phyloP scores from a whole-genome alignment of 2,329 filamentous ascomycete species.

The Penicillium sp. region DNA sequence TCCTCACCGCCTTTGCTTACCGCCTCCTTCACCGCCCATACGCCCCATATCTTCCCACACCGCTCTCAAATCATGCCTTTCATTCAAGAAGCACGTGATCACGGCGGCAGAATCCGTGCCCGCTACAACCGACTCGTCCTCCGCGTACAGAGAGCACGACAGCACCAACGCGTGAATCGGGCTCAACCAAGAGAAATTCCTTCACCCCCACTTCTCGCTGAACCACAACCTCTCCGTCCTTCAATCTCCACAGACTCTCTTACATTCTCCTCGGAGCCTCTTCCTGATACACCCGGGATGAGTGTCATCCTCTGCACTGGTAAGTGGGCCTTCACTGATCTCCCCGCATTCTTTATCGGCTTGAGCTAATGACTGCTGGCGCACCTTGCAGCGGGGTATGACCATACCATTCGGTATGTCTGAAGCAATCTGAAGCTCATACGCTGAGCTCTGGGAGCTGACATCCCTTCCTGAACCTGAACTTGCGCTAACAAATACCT shows the following conservation, averaged over 20 bases:
- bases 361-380: slow-evolving; percentile 11
- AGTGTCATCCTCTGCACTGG: slow-evolving; percentile 65
- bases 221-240: too few species aligned
- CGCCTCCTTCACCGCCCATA: too few species aligned
- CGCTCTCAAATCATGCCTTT: background rate
- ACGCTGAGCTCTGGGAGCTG: background rate
- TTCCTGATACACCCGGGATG: slow-evolving; percentile 41
- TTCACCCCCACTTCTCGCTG: too few species aligned
- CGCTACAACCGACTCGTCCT: too few species aligned
- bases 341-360: slow-evolving; percentile 20
- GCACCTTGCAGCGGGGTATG: slow-evolving; percentile 58
- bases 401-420: slow-evolving; percentile 67
- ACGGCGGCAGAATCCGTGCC: too few species aligned
- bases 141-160: too few species aligned
- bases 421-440: background rate
- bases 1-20: background rate
- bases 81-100: background rate
- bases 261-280: background rate
- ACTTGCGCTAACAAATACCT: slow-evolving; percentile 4
- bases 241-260: too few species aligned
- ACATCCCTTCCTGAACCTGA: too few species aligned
- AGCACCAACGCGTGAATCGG: too few species aligned
- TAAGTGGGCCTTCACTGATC: slow-evolving; percentile 33
- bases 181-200: too few species aligned
- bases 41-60: background rate